These are phyloP conservation scores for Hypsizygus marmoreus DNA, from an alignment of 768 basidiomycete genomes.

Conservation along the genomic window DNA sequence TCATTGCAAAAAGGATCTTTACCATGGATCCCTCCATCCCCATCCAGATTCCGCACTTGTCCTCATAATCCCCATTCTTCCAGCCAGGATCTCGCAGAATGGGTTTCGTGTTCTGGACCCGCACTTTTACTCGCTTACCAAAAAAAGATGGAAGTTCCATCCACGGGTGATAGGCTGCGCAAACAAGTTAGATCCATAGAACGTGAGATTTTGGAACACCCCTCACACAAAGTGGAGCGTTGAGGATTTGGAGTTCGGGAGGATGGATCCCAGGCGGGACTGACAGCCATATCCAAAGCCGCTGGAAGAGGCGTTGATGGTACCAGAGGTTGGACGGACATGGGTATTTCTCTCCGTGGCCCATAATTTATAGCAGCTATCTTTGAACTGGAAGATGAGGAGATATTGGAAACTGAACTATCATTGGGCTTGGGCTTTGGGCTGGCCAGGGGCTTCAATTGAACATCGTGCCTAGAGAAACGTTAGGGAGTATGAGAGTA, in stretches of 20 bases:
- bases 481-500: too few relatives aligned
- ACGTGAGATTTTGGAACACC: too few relatives aligned
- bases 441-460: too few relatives aligned
- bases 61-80: not conserved
- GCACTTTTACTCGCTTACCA: not conserved
- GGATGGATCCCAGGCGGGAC: not conserved
- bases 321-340: not conserved
- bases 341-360: not conserved
- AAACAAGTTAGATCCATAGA: not conserved
- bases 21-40: not conserved
- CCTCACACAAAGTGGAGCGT: too few relatives aligned
- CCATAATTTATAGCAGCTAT: too few relatives aligned
- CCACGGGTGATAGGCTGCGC: not conserved
- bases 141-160: not conserved
- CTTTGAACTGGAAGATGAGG: too few relatives aligned
- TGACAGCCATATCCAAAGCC: not conserved
- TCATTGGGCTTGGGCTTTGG: too few relatives aligned
- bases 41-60: not conserved
- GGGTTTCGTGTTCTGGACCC: not conserved
- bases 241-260: not conserved
- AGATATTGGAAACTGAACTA: too few relatives aligned
- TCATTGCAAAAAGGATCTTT: not conserved
- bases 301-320: conserved; percentile 2
- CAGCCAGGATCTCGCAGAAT: not conserved
- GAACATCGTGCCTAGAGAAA: too few relatives aligned